Base-by-base conservation (phyloP, 2,329 filamentous ascomycete genomes). In the Leptographium lundbergii region DNA sequence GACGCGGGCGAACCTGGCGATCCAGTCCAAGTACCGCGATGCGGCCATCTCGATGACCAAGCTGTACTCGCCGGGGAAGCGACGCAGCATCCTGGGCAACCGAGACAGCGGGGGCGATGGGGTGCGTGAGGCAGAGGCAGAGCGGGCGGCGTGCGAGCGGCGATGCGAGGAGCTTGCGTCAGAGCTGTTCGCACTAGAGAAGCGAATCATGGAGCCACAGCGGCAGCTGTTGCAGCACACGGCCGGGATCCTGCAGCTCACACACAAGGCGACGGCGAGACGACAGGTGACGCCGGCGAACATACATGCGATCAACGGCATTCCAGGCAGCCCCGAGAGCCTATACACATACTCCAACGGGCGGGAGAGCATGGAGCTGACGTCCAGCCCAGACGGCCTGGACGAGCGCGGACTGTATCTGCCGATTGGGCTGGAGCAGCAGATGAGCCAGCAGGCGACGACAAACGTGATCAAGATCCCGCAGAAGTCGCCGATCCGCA, bases 21-120 rank as follows among this genome's bases (percentile, higher is more conserved):
- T 97, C 53, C 94, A 99, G 71, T 88, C 85, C 58, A 99, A 97
- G 75, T 90, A 96, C 66, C 88, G 91, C 66, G 92, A 97, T 78
- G 94, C 94, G 1, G 90, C 94, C 13, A 82, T 87, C 63, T 95
- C 91, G 48, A 85, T 99, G 72, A 86, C 86, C 60, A 86, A 87
- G 66, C 77, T 99, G 34, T 90, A 95, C 69, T 82, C 82, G 10
- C 79, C 84, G n/a, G 75, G 74, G 55, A 79, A 76, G 65, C 76
- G 77, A 57, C 75, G 70, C 62, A 78, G 77, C 61, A 66, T 77
- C 39, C 65, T 79, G 45, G 56, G 56, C 27, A 24, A 80, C 63
- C 77, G 73, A 56, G 72, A 70, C 61, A 79, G 75, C 66, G 69
- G 75, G 66, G 71, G 77, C 66, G 69, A 76, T 60, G 74, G 78